Evolutionary conservation across 2,329 filamentous ascomycete genomes (phyloP), one percentile per base, ranked within the genome.

Genomic region (Arthrobotrys conoides): DNA sequence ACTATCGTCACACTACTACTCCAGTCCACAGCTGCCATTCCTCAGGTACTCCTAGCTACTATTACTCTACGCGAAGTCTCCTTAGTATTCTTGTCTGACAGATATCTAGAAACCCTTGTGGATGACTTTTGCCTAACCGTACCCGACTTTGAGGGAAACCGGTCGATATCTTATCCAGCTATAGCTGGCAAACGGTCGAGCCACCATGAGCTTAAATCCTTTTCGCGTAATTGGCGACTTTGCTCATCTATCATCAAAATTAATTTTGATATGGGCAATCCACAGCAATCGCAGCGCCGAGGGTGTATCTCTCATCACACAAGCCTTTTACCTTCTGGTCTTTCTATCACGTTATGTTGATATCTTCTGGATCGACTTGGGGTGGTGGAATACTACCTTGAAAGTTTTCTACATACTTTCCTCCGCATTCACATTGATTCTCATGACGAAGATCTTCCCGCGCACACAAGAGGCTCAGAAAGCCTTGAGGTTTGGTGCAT

Each of bases 281-380:
- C 93, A 97, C 85, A 89, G 89, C 81, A 97, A 97, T 83, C 89
- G 89, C 83, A 96, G 92, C 84, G 92, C 94, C 59, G 94, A 97
- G 87, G 93, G 91, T 90, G 85, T 97, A 79, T 97, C 94, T 24
- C 90, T 97, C 83, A 93, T 98, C 82, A 97, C 92, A 0, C 95
- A 98, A 85, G 88, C 91, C 71, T 90, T 97, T 81, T 98, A 98
- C 86, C 90, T 91, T 70, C 84, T 91, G 80, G 94, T 98, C 73
- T 98, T 97, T 86, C 87, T 91, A 83, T 91, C 93, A 3, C 90
- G 95, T 78, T 98, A 98, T 85, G 89, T 95, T 80, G 93, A 97
- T 84, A 86, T 97, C 80, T 93, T 96, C 83, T 83, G 80, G 6
- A 81, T 81, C 0, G 73, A 77, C 5, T 83, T 83, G n/a, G 83